Base-by-base conservation (phyloP, 2,329 filamentous ascomycete genomes). In the Periconia macrospinosa region DNA sequence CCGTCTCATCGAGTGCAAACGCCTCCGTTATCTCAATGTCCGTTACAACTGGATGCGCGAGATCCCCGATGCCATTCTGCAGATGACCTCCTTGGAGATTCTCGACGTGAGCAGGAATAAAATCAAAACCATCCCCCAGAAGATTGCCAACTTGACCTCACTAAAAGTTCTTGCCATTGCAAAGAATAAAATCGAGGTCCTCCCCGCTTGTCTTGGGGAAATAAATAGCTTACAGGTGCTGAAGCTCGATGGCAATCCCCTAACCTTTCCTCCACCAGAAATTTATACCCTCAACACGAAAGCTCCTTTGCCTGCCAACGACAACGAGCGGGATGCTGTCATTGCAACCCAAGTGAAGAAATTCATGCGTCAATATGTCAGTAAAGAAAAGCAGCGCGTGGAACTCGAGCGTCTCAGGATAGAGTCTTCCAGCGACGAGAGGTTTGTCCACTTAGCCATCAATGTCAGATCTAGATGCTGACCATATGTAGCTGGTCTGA, bases 81-180 rank as follows among this genome's bases (percentile, higher is more conserved):
- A 92, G 72, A 82, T 97, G 57, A 87, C 85, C 49, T 89, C 91
- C 33, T 83, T 97, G 51, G 92, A 97, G 75, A 96, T 97, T 54
- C 83, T 97, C 56, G 93, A 97, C 75, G 82, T 97, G 50, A 92
- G 92, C 71, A 86, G 90, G 64, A 97, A 97, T 71, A 91, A 89
- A 71, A 86, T 97, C 56, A 84, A 83, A 45, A 79, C 83, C 10
- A 82, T 97, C 1, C 92, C 93, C 0, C 84, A 87, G 45, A 89
- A 92, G 50, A 90, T 97, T 57, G 85, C 84, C 55, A 91, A 87
- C 67, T 80, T 97, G 65, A 87, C 87, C 6, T 96, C 91, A 1
- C 79, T 97, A 59, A 95, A 96, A 69, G 92, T 97, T 15, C 80
- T 97, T 50, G 92, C 92, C 2, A 83, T 97, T 35, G 89, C 90